Conservation (phyloP, 106 monocot genomes). For the Ottelia alismoides region DNA sequence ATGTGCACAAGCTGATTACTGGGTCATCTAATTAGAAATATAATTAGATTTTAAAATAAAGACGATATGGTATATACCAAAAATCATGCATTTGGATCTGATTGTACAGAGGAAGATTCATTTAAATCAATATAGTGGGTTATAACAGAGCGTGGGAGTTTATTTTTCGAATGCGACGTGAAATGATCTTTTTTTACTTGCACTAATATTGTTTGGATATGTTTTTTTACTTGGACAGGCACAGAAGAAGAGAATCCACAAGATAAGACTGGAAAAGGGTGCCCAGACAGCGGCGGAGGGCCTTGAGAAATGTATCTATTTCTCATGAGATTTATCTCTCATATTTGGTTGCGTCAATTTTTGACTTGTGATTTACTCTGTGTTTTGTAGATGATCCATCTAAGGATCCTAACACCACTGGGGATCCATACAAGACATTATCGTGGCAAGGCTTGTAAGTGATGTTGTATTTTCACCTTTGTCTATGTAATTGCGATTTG, state of each 20-base stretch:
- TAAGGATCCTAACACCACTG: conserved; percentile 55
- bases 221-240: conserved; percentile 23
- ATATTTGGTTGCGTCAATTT: background rate
- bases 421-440: conserved; percentile 91
- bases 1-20: too few relatives aligned
- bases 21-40: too few relatives aligned
- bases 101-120: too few relatives aligned
- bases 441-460: conserved; percentile 94
- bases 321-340: too few relatives aligned
- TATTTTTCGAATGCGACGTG: too few relatives aligned
- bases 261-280: conserved; percentile 63
- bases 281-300: conserved; percentile 82
- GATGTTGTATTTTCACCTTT: background rate
- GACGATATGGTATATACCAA: too few relatives aligned
- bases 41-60: too few relatives aligned
- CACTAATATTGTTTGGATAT: background rate
- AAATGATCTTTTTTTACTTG: too few relatives aligned
- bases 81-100: too few relatives aligned
- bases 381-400: conserved; percentile 57
- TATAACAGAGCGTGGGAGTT: too few relatives aligned
- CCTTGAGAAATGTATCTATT: conserved; percentile 61
- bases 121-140: too few relatives aligned
- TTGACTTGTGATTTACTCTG: background rate
- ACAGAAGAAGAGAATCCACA: conserved; percentile 69
- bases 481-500: background rate